phyloP scores from a whole-genome alignment of 495 filamentous ascomycete genomes.

The Melanomma pulvis-pyrius region DNA sequence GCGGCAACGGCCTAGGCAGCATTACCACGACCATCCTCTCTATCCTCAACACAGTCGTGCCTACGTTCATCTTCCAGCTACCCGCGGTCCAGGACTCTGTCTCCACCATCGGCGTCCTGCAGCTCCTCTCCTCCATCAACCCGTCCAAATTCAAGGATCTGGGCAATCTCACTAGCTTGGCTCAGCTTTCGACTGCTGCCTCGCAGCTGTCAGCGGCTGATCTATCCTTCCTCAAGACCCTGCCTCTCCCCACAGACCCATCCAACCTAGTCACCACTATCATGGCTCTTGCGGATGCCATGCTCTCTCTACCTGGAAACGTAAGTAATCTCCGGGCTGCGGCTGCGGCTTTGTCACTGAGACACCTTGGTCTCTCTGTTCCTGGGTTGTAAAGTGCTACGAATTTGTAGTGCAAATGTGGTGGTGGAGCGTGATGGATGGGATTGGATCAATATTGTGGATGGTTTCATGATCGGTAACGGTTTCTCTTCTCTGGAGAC shows the following conservation, averaged over 20 bases:
- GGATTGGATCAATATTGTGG: no score
- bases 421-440: background rate
- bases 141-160: constrained; percentile 27
- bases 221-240: constrained; percentile 18
- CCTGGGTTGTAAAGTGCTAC: constrained; percentile 26
- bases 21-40: constrained; percentile 16
- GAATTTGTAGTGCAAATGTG: background rate
- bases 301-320: constrained; percentile 12
- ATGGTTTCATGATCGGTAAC: no score
- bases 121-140: constrained; percentile 27
- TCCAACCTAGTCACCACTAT: constrained; percentile 24
- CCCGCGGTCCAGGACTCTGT: constrained; percentile 27
- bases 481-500: no score
- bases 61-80: constrained; percentile 33
- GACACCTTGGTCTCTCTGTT: constrained; percentile 21
- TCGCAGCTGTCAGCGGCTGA: constrained; percentile 16
- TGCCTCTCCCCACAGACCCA: constrained; percentile 18
- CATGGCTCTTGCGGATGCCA: constrained; percentile 14
- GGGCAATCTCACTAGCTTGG: constrained; percentile 7
- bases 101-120: constrained; percentile 21
- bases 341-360: background rate
- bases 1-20: constrained; percentile 1
- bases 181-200: background rate
- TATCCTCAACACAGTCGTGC: constrained; percentile 21
- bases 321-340: constrained; percentile 21